Base-by-base conservation (phyloP, 495 filamentous ascomycete species). In the Daldinia vernicosa region DNA sequence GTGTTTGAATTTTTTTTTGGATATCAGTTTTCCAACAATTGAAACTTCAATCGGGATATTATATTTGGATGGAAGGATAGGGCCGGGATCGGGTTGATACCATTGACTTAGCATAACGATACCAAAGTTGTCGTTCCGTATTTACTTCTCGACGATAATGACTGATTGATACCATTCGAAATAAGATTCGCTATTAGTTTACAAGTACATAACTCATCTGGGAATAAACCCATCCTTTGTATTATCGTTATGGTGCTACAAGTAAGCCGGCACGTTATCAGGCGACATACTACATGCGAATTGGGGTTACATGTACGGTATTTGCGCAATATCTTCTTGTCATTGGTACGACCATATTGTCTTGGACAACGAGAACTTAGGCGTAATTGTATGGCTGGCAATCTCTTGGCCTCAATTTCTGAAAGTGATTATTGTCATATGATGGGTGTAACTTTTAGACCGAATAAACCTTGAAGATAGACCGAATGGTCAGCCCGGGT, bases 281-380 rank as follows among this genome's bases (percentile, higher is more conserved):
- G 68, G 40, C 51, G 19, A 51, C 28, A 57, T 55, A 60, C 39
- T 39, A 55, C 3, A 50, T 45, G 61, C 50, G 40, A 55, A 39
- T 61, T 45, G n/a, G 62, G 62, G 68, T 70, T 61, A 30, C 68
- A 70, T 37, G 55, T 51, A 57, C 54, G 39, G 19, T 43, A 43
- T 43, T 43, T 43, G 7, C n/a, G 5, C 22, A 1, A 26, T 32
- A 50, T 35, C 30, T 57, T 62, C 26, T 37, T 56, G 51, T 59
- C 43, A 58, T 43, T 32, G 24, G 67, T 66, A 19, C 40, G n/a
- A 70, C 67, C 5, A 27, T 9, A 11, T 24, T 55, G 47, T 39
- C 47, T 50, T 56, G 37, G 28, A 37, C 8, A 39, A 32, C 19
- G 22, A 60, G 45, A 9, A 54, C 47, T 30, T 50, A 24, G 32